Evolutionary conservation across 1,284 basidiomycete genomes (phyloP).

Genomic region (Rhodotorula sp.): DNA sequence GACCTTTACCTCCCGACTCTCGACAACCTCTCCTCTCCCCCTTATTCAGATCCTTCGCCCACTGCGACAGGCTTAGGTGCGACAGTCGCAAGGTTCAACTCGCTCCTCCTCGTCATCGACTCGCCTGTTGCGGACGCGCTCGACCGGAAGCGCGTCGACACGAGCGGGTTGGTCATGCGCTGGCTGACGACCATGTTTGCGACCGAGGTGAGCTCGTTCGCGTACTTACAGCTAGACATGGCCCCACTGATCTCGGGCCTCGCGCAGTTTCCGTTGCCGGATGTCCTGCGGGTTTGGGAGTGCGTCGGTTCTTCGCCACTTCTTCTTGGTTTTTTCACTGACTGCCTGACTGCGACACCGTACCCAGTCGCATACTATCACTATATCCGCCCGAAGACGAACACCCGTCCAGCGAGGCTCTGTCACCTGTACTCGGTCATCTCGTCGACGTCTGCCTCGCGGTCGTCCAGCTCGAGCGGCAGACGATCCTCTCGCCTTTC

Average conservation of each 20-base stretch:
- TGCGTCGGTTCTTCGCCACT: background rate
- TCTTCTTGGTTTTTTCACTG: too few relatives aligned
- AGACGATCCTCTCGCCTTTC: constrained; percentile 32
- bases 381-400: constrained; percentile 23
- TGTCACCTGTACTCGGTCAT: constrained; percentile 37
- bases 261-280: constrained; percentile 31
- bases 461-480: constrained; percentile 23
- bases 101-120: constrained; percentile 31
- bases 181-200: constrained; percentile 40
- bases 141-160: constrained; percentile 27
- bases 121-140: constrained; percentile 26
- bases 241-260: background rate
- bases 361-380: constrained; percentile 28
- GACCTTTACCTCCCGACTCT: constrained; percentile 34
- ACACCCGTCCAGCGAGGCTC: constrained; percentile 11
- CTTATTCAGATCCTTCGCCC: too few relatives aligned
- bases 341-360: background rate
- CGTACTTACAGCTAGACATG: too few relatives aligned
- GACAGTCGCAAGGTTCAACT: constrained; percentile 23
- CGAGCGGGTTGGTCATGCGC: constrained; percentile 22
- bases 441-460: constrained; percentile 37
- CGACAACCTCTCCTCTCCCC: constrained; percentile 15
- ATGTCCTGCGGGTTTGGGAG: constrained; percentile 39
- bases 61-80: constrained; percentile 19
- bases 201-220: constrained; percentile 16